Evolutionary conservation across 225 moss, liverwort and hornwort species (phyloP), one percentile per base, ranked within the genome.

Genomic region (Physcomitrellopsis africana): DNA sequence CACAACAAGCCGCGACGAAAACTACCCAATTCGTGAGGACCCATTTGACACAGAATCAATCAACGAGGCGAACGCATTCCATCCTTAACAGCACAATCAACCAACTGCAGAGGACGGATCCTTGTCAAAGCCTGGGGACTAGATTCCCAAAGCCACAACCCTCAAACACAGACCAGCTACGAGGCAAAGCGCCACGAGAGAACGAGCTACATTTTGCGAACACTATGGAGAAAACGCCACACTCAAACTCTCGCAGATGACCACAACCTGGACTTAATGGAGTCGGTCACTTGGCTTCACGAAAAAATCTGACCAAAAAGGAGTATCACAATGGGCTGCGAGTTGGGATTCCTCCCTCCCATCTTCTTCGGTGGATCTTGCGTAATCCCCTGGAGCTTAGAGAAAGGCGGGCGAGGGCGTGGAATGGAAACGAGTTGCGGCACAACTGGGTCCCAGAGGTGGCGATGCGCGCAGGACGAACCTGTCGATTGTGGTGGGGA

Each of bases 141-240:
- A 18, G 56, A 11, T 42, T 24, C 22, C 71, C 59, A 60, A 8
- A 2, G 32, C 32, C 32, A 37, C 32, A 37, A 37, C 4, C 7
- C 7, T 5, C 0, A 42, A 63, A 63, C 46, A 29, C n/a, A 11
- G 19, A 47, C 17, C 16, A 11, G 3, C n/a, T 5, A 52, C 10
- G 52, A 32, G 27, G 12, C 13, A 14, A 13, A 48, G 43, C 32
- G 16, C 11, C 49, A 23, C 37, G 22, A 10, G 18, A 55, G 18
- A 14, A 41, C 49, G 67, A 73, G 68, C 68, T 72, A 17, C 19
- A 37, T 68, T 51, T 12, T 29, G 68, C 54, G 13, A 13, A 55
- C 11, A 6, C 7, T 7, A 10, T 5, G 52, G 18, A 63, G 63
- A 1, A 5, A 44, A 10, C 22, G 16, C 23, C 9, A 17, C 46